Evolutionary conservation across 192 early-diverging fungal species (phyloP).

Genomic region (Dissophora globulifera): DNA sequence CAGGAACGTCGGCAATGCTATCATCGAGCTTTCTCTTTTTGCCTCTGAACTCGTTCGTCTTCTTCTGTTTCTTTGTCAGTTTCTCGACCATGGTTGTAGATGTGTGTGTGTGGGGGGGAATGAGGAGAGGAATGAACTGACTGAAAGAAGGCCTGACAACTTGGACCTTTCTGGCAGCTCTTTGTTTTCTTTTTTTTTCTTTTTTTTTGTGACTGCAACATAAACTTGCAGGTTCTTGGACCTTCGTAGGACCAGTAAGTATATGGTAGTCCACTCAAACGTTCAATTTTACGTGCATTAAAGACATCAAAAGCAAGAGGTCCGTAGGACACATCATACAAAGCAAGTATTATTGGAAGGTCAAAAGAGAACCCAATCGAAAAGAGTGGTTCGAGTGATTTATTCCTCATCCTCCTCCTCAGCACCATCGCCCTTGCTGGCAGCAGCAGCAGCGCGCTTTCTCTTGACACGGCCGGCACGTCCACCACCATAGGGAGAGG

Average conservation of each 20-base stretch:
- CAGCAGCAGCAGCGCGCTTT: conserved; percentile 86
- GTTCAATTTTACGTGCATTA: too few species aligned
- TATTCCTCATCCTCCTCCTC: conserved; percentile 74
- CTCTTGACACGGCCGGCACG: conserved; percentile 97
- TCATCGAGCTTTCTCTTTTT: conserved; percentile 58
- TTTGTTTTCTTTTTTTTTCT: conserved; percentile 1
- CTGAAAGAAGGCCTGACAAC: not conserved
- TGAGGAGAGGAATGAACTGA: not conserved
- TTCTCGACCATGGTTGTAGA: conserved; percentile 52
- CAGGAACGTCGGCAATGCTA: conserved; percentile 42
- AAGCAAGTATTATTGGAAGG: too few species aligned
- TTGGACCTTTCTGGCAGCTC: too few species aligned
- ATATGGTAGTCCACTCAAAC: too few species aligned
- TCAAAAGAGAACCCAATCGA: conserved; percentile 2
- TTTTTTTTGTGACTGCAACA: not conserved
- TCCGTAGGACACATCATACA: too few species aligned
- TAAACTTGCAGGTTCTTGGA: not conserved
- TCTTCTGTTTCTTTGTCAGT: conserved; percentile 62
- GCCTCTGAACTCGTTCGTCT: conserved; percentile 56
- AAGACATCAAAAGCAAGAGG: too few species aligned
- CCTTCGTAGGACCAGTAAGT: too few species aligned
- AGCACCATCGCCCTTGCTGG: conserved; percentile 64
- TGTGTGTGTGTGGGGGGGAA: not conserved
- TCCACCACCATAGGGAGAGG: conserved; percentile 97
- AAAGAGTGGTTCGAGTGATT: conserved; percentile 12